Percentiles rank a stretch among this genome's conserved stretches.
Conservation (phyloP, 148 eudicot species). For the Silene conica region DNA sequence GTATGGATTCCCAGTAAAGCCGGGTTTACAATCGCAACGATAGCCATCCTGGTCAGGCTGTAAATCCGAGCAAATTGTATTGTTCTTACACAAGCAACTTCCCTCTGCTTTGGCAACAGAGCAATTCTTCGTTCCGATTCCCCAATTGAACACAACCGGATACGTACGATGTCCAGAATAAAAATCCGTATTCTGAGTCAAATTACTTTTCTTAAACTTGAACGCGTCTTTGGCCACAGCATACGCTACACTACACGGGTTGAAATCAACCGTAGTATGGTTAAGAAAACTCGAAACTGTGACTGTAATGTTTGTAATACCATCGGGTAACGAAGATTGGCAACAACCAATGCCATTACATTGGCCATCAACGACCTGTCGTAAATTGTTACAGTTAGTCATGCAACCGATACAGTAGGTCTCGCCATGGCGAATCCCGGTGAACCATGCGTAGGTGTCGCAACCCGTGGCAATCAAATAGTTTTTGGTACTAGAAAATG, state of each 20-base stretch:
- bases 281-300: not conserved
- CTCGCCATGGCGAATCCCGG: not conserved
- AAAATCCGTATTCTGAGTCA: not conserved
- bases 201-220: not conserved
- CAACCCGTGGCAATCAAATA: not conserved
- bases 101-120: not conserved
- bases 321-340: not conserved
- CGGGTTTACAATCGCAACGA: not conserved
- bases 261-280: not conserved
- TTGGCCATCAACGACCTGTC: not conserved
- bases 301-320: not conserved
- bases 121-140: not conserved
- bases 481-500: not conserved
- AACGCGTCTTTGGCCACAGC: not conserved
- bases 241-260: not conserved
- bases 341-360: not conserved
- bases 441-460: not conserved
- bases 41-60: not conserved
- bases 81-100: not conserved
- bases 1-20: slow-evolving; percentile 14
- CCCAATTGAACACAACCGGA: not conserved
- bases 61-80: not conserved
- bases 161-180: not conserved
- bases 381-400: not conserved
- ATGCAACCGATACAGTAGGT: not conserved